Evolutionary conservation across 192 early-diverging fungal genomes (phyloP).

Genomic region (Lunasporangiospora selenospora): DNA sequence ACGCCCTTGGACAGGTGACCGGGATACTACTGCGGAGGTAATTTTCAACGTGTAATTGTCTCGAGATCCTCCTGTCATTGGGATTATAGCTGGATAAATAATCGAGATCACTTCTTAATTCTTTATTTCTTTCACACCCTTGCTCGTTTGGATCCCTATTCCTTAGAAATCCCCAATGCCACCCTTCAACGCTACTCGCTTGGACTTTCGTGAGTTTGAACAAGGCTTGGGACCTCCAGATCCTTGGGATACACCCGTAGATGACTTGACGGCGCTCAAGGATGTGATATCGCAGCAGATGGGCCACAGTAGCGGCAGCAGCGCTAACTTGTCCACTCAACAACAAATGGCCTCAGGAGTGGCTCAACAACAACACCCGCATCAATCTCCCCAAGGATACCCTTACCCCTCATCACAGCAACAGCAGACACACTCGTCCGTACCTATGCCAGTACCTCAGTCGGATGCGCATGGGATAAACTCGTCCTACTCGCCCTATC

Average conservation of each 20-base stretch:
- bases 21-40: conserved; percentile 30
- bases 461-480: neutral
- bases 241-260: conserved; percentile 66
- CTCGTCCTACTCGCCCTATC: neutral
- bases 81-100: too few species aligned
- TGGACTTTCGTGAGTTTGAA: conserved; percentile 70
- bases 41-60: too few species aligned
- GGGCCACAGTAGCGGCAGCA: conserved; percentile 32
- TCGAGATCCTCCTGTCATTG: too few species aligned
- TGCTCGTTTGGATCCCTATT: too few species aligned
- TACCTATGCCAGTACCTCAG: neutral
- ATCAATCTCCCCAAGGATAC: conserved; percentile 6
- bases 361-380: conserved; percentile 11
- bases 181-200: conserved; percentile 26
- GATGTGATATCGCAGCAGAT: conserved; percentile 57
- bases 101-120: too few species aligned
- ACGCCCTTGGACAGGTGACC: conserved; percentile 17
- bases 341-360: neutral
- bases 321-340: too few species aligned
- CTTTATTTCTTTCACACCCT: too few species aligned
- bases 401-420: conserved; percentile 13
- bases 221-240: conserved; percentile 68
- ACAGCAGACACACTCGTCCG: neutral
- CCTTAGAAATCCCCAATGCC: conserved; percentile 30
- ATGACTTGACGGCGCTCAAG: conserved; percentile 59